Evolutionary conservation across 2,329 filamentous ascomycete species (phyloP), one percentile per base, ranked within the genome.

Genomic region (Ceratocystis cubensis): DNA sequence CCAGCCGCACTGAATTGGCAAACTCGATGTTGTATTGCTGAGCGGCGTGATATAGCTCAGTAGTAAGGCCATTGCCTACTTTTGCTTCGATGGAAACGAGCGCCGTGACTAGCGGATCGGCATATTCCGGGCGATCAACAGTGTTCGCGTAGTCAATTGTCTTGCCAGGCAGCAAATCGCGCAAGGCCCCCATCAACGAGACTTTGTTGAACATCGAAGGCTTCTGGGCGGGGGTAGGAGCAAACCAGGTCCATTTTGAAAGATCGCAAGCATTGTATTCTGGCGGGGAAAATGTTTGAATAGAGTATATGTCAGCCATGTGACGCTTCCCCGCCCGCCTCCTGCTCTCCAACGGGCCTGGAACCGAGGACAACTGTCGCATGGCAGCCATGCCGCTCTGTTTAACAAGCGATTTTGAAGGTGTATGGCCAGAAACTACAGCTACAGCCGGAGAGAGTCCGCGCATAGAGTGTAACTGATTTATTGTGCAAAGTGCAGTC

Each of bases 291-390:
- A 70, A 70, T 44, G 74, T 69, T 37, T 77, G 75, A 41, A 75
- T 72, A 20, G 75, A 72, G 66, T 75, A 76, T 67, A 82, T 72
- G 64, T 78, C 81, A 22, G 79, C 81, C 77, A 84, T 82, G 64
- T 78, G 78, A 66, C 82, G 78, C 71, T 78, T 82, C 45, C 81
- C 81, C 22, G 80, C 71, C 5, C 82, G 78, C 37, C 80, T 80
- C 37, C 80, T 78, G 71, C 77, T 79, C 73, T 85, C 83, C 69
- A 85, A 75, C 0, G 82, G 82, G 0, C 82, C 82, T 0, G 80
- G 79, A 5, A 79, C 75, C 30, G 78, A 80, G 70, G 75, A 77
- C 13, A 78, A 69, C 37, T 68, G 70, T 61, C 77, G 73, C 28
- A 41, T 30, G 7, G 22, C 13, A 25, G n/a, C 15, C 4, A 17